Conservation (phyloP, 371 early-diverging fungal genomes). For the Scutellospora calospora region DNA sequence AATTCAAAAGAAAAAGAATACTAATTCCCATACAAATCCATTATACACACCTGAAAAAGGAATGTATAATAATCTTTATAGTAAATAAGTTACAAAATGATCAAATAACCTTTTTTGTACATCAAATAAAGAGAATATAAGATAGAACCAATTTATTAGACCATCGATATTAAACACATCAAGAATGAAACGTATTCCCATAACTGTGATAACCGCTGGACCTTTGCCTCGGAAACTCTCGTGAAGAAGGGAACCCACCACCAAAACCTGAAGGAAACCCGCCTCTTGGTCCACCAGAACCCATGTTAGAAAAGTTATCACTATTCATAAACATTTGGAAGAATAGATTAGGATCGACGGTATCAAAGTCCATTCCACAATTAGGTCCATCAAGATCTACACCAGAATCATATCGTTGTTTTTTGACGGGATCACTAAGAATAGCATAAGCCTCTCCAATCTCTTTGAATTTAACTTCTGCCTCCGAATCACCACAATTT, state of each 20-base stretch:
- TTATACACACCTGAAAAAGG: too few relatives aligned
- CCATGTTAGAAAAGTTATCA: slow-evolving; percentile 44
- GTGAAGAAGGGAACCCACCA: background rate
- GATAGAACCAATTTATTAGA: too few relatives aligned
- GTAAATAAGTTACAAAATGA: too few relatives aligned
- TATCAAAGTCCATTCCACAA: slow-evolving; percentile 59
- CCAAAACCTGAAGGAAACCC: background rate
- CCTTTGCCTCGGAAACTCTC: slow-evolving; percentile 5
- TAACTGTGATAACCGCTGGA: background rate
- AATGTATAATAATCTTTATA: too few relatives aligned
- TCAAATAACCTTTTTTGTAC: too few relatives aligned
- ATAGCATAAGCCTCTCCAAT: slow-evolving; percentile 82
- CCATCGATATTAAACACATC: too few relatives aligned
- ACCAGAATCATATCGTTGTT: slow-evolving; percentile 80
- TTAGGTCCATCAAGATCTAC: slow-evolving; percentile 76
- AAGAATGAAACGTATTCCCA: too few relatives aligned
- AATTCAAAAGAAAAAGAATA: too few relatives aligned
- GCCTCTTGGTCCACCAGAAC: background rate
- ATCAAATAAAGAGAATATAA: too few relatives aligned
- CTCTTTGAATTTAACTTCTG: slow-evolving; percentile 87
- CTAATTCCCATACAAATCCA: too few relatives aligned
- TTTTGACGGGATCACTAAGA: slow-evolving; percentile 84
- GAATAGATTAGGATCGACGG: slow-evolving; percentile 70
- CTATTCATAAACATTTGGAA: slow-evolving; percentile 69
- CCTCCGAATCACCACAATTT: slow-evolving; percentile 57